Conservation (phyloP, 768 basidiomycete species). For the Pleurotus tuoliensis region DNA sequence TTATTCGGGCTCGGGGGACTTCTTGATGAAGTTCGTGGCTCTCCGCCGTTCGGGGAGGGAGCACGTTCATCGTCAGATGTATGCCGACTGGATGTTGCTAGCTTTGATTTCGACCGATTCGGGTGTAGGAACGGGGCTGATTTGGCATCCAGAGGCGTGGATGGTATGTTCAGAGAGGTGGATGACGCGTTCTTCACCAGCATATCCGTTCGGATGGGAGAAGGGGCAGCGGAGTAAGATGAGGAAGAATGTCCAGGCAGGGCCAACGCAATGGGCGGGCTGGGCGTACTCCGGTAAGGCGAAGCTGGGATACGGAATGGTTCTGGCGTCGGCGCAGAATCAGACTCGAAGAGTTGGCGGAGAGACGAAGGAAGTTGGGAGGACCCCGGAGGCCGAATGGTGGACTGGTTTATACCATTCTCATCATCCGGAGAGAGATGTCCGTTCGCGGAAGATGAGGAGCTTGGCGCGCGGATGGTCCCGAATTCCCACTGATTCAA, state of each 20-base stretch:
- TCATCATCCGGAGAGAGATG: constrained; percentile 19
- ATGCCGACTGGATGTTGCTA: not conserved
- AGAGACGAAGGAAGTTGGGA: constrained; percentile 71
- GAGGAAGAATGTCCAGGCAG: constrained; percentile 9
- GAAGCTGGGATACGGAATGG: constrained; percentile 34
- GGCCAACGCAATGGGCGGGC: constrained; percentile 15
- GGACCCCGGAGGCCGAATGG: constrained; percentile 45
- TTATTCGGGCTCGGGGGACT: not conserved
- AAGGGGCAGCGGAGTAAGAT: constrained; percentile 6
- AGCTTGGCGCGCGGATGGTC: constrained; percentile 43
- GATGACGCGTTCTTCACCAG: not conserved
- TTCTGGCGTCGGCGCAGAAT: constrained; percentile 29
- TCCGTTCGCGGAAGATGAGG: constrained; percentile 22
- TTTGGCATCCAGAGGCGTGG: not conserved
- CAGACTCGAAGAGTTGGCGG: constrained; percentile 73
- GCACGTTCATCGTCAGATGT: constrained; percentile 1
- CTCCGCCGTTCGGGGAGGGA: not conserved
- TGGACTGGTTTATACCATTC: constrained; percentile 30
- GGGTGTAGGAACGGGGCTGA: constrained; percentile 1
- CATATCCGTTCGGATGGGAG: constrained; percentile 10
- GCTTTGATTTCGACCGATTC: not conserved
- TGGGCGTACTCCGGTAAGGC: constrained; percentile 20
- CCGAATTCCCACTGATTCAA: constrained; percentile 70
- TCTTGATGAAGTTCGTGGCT: not conserved
- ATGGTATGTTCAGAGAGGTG: not conserved